Percentiles rank a stretch among this genome's conserved stretches.
These are phyloP conservation scores for Bipolaris bicolor DNA, from an alignment of 2,329 filamentous ascomycete genomes.

Conservation along the genomic window DNA sequence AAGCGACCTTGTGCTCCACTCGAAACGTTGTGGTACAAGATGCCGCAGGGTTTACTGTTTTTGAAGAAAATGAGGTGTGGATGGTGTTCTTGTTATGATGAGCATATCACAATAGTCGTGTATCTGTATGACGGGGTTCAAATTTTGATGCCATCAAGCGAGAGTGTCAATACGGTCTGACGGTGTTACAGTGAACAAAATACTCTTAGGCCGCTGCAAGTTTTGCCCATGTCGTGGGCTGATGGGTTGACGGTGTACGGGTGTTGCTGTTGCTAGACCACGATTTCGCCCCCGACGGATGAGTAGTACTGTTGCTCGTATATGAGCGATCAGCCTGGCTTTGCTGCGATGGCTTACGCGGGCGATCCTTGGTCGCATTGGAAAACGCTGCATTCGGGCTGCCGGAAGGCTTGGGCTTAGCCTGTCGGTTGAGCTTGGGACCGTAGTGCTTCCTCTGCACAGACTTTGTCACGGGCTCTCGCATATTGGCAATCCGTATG, in stretches of 20 bases:
- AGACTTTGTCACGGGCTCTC: slow-evolving; percentile 34
- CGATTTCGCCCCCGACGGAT: slow-evolving; percentile 32
- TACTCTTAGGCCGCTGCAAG: slow-evolving; percentile 30
- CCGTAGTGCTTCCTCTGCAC: slow-evolving; percentile 37
- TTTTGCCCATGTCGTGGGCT: slow-evolving; percentile 32
- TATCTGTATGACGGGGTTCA: slow-evolving; percentile 4
- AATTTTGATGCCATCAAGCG: slow-evolving; percentile 5
- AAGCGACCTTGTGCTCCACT: slow-evolving; percentile 29
- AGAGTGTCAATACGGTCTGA: slow-evolving; percentile 8
- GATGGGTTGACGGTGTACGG: slow-evolving; percentile 29
- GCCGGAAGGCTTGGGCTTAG: slow-evolving; percentile 38
- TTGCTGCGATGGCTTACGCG: slow-evolving; percentile 42
- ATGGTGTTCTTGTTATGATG: slow-evolving; percentile 20
- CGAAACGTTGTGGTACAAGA: slow-evolving; percentile 34
- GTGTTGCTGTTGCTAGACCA: slow-evolving; percentile 34
- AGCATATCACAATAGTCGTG: slow-evolving; percentile 9
- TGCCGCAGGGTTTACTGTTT: slow-evolving; percentile 28
- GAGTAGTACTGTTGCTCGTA: slow-evolving; percentile 29
- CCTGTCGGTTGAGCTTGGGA: slow-evolving; percentile 20
- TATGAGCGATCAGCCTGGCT: slow-evolving; percentile 34
- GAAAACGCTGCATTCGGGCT: slow-evolving; percentile 25
- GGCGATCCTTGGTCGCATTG: slow-evolving; percentile 32
- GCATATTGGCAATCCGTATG: slow-evolving; percentile 36
- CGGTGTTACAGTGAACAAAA: not conserved
- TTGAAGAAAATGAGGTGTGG: slow-evolving; percentile 19